Conservation (phyloP, 371 early-diverging fungal species). For the Mucor racemosus region DNA sequence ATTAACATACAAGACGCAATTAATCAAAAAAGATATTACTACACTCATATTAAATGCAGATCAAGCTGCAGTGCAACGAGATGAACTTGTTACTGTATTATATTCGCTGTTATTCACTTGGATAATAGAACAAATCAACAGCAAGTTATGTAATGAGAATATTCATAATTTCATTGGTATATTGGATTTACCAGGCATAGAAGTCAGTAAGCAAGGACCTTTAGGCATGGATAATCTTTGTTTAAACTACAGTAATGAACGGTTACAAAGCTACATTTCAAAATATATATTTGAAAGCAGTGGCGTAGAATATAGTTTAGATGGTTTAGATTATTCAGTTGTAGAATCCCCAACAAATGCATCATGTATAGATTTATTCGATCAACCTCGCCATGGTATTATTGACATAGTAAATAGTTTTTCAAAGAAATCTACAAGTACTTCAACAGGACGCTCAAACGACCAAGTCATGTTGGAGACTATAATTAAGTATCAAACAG, state of each 20-base stretch:
- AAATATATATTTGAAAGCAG: conserved; percentile 68
- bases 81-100: conserved; percentile 75
- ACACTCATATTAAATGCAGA: conserved; percentile 82
- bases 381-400: conserved; percentile 53
- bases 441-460: conserved; percentile 20
- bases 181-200: conserved; percentile 63
- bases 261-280: conserved; percentile 71
- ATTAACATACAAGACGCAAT: conserved; percentile 82
- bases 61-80: conserved; percentile 77
- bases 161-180: conserved; percentile 76
- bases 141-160: conserved; percentile 70
- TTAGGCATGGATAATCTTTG: conserved; percentile 57
- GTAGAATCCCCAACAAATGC: conserved; percentile 53
- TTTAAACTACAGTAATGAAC: conserved; percentile 85
- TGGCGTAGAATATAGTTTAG: conserved; percentile 52
- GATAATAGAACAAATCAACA: conserved; percentile 89
- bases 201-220: neutral
- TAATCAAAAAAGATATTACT: conserved; percentile 81
- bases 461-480: conserved; percentile 48
- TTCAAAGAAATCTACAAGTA: conserved; percentile 5
- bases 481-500: conserved; percentile 45
- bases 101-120: conserved; percentile 88
- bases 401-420: conserved; percentile 12
- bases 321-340: conserved; percentile 59
- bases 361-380: conserved; percentile 57